Base-by-base conservation (phyloP, 2,329 filamentous ascomycete genomes). In the Pyricularia sp. region DNA sequence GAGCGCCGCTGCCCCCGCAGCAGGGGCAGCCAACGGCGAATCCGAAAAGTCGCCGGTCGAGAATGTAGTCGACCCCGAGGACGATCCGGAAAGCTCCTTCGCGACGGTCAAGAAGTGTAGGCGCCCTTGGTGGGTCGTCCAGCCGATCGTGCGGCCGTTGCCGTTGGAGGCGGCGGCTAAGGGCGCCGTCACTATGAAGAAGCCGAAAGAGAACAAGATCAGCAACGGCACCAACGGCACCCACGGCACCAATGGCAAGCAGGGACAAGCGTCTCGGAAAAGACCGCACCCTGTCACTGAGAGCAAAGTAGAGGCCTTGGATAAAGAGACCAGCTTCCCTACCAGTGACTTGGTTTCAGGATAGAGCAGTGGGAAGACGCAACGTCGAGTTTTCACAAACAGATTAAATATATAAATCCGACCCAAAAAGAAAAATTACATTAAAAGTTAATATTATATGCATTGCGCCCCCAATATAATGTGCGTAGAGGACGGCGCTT, bases 61-160 rank as follows among this genome's bases (percentile, higher is more conserved):
- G 12, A 25, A 10, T 26, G 58, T 12, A 14, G 23, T 25, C 58
- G 58, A 61, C 1, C 12, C 63, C n/a, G 26, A 30, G 14, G 77
- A 78, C 55, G 77, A 81, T 2, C 78, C 80, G 0, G 83, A 88
- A 74, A 90, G 85, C 76, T 91, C 89, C 4, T 80, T 88, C 23
- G 88, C 86, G 10, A 88, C 91, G 0, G 88, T 95, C 30, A 86
- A 85, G 69, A 83, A 87, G 70, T 97, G 93, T 75, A 90, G 89
- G 77, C 82, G 93, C 72, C 94, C 94, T 0, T 97, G 90, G 86
- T 97, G 93, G 92, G 85, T 97, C 4, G 93, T 89, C 68, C 94
- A 98, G 80, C 90, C 94, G 4, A 92, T 97, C 74, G 86, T 97
- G 7, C 83, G 94, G 69, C 94, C 93, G 59, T 78, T 97, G 74